Evolutionary conservation across 495 filamentous ascomycete genomes (phyloP).

Genomic region (Tuber borchii): DNA sequence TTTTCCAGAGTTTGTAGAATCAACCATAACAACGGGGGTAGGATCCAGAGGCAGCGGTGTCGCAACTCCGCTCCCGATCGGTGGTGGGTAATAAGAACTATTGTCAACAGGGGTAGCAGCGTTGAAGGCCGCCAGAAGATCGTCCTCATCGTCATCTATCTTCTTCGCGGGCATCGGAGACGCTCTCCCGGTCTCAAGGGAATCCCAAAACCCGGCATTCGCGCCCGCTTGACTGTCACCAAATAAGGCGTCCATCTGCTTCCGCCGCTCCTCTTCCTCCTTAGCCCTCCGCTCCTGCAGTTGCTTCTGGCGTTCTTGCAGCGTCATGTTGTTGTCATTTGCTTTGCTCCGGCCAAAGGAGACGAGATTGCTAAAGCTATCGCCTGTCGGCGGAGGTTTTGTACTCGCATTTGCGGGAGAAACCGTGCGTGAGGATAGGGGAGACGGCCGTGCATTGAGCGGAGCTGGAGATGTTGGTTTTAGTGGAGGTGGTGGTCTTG

Average conservation of each 20-base stretch:
- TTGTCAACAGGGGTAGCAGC: conserved; percentile 56
- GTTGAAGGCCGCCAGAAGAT: conserved; percentile 59
- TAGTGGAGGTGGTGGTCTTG: conserved; percentile 16
- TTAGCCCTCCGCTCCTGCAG: conserved; percentile 68
- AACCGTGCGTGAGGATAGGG: conserved; percentile 16
- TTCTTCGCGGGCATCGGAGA: conserved; percentile 7
- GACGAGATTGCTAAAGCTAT: conserved; percentile 87
- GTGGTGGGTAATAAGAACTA: conserved; percentile 55
- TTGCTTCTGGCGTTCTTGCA: conserved; percentile 77
- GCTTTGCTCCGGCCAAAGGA: conserved; percentile 63
- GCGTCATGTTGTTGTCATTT: conserved; percentile 60
- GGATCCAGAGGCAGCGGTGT: not conserved
- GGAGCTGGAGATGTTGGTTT: conserved; percentile 22
- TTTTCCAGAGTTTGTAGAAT: not conserved
- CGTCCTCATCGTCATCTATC: conserved; percentile 46
- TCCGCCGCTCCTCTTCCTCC: conserved; percentile 66
- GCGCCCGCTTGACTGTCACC: conserved; percentile 51
- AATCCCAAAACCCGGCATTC: conserved; percentile 35
- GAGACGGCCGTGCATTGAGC: conserved; percentile 31
- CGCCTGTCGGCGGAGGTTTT: conserved; percentile 38
- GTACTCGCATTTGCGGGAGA: conserved; percentile 21
- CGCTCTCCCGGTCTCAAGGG: conserved; percentile 25
- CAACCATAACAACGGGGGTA: not conserved
- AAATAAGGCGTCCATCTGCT: conserved; percentile 65
- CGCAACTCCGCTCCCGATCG: conserved; percentile 24